phyloP scores from a whole-genome alignment of 2,329 filamentous ascomycete genomes.

The Trichoderma simmonsii region DNA sequence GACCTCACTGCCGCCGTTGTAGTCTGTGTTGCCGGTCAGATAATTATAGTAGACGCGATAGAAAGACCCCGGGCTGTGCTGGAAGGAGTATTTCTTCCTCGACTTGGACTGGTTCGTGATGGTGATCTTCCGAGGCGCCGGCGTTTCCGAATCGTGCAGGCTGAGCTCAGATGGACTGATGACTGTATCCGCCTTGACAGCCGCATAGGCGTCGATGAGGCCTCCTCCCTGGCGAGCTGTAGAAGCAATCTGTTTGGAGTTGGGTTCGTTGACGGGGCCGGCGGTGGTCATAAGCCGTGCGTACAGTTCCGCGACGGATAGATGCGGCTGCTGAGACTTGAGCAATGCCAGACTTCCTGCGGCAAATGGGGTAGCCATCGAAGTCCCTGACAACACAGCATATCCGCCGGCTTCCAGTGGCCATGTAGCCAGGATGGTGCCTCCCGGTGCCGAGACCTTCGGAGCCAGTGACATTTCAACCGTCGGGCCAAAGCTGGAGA shows the following conservation, averaged over 20 bases:
- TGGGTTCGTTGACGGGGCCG: not conserved
- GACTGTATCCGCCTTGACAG: not conserved
- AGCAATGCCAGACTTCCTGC: constrained; percentile 40
- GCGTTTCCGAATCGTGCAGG: constrained; percentile 2
- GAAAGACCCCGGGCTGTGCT: not conserved
- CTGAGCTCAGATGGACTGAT: not conserved
- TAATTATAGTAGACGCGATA: not conserved
- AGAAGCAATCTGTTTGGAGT: not conserved
- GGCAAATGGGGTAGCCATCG: constrained; percentile 45
- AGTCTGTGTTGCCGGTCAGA: not conserved
- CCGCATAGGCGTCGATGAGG: constrained; percentile 1
- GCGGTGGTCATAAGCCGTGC: not conserved
- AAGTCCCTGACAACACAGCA: constrained; percentile 44
- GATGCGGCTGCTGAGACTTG: constrained; percentile 10
- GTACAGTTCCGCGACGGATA: not conserved
- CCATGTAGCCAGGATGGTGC: constrained; percentile 44
- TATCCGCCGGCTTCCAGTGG: constrained; percentile 38
- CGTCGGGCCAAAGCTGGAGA: constrained; percentile 40
- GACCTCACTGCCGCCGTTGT: not conserved
- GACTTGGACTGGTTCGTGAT: constrained; percentile 7
- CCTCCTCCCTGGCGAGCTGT: constrained; percentile 4
- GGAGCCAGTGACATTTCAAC: constrained; percentile 41
- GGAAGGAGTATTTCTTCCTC: not conserved
- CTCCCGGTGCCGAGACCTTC: constrained; percentile 38
- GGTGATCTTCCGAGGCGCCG: constrained; percentile 5